These are phyloP conservation scores for Knufia petricola DNA, from an alignment of 2,329 filamentous ascomycete species.

Conservation along the genomic window DNA sequence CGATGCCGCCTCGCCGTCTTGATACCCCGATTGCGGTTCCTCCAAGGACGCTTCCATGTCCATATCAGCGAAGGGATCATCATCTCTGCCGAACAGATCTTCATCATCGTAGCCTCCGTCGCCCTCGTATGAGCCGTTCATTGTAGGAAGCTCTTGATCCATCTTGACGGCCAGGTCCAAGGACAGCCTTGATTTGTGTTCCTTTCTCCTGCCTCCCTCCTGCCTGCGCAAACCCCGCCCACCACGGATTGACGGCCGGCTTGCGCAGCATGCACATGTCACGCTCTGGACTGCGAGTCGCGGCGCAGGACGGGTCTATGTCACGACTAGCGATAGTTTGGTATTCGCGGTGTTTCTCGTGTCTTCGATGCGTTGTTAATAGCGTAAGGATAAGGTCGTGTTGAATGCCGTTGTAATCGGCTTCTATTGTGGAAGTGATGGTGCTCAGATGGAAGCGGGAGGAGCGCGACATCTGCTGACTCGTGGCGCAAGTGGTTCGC, in stretches of 20 bases:
- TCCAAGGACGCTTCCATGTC: background rate
- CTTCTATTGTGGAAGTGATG: background rate
- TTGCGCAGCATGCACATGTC: slow-evolving; percentile 9
- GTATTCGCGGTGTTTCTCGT: too few species aligned
- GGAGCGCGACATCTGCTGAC: background rate
- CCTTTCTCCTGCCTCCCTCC: background rate
- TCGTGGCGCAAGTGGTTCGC: background rate
- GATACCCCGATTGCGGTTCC: too few species aligned
- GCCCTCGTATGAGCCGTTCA: slow-evolving; percentile 2
- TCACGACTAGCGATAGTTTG: too few species aligned
- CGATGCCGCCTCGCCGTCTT: background rate
- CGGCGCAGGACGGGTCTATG: too few species aligned
- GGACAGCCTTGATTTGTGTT: background rate
- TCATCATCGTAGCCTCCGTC: slow-evolving; percentile 12
- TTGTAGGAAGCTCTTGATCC: background rate
- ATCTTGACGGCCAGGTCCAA: background rate
- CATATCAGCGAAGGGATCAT: slow-evolving; percentile 7
- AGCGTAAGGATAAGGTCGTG: too few species aligned
- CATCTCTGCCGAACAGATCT: slow-evolving; percentile 7
- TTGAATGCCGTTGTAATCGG: too few species aligned
- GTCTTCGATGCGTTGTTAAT: too few species aligned
- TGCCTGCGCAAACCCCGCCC: slow-evolving; percentile 8
- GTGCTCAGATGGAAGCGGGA: background rate
- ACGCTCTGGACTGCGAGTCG: too few species aligned
- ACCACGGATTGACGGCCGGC: background rate